Evolutionary conservation across 345 rosid genomes (phyloP), one percentile per base, ranked within the genome.

Genomic region (Boechera divaricarpa): DNA sequence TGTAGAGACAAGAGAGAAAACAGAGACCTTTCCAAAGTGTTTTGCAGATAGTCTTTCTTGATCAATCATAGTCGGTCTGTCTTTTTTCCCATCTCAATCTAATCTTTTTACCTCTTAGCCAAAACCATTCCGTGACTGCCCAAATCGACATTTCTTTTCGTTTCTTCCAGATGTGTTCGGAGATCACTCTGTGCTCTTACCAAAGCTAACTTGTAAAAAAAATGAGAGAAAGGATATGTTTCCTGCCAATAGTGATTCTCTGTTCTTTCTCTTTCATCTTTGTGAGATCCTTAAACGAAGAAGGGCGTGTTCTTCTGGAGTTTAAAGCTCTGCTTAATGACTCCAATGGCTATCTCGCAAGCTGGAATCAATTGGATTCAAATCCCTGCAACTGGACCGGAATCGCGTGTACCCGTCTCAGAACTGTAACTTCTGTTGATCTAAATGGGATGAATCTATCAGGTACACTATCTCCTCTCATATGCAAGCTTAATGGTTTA

Each of bases 341-440:
- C 73, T 74, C 85, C 57, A 64, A 49, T 57, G 75, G 83, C 73
- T 79, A 72, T 70, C 89, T 90, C 57, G 58, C 9, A 47, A 86
- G 77, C 83, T 92, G 94, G 97, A 86, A 84, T 54, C 63, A 73
- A 45, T 74, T 82, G 16, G 92, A 86, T 68, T 76, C 78, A 57
- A 80, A 82, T 65, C 96, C 93, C 11, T 90, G 96, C 71, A 81
- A 79, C 69, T 92, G 96, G 97, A 70, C 73, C 6, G 97, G 93
- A 52, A 81, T 90, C 32, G 41, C 48, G 28, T 92, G 97, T 83
- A 79, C 63, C 47, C 79, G 67, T 70, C 75, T 80, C 70, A 67
- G 36, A 77, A 69, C 77, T 79, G 92, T 92, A 78, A 63, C 63
- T 47, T 84, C 92, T 59, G 68, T 92, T 36, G 63, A 82, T 81